Conservation (phyloP, 2,329 filamentous ascomycete species). For the Aspergillus amoenus region DNA sequence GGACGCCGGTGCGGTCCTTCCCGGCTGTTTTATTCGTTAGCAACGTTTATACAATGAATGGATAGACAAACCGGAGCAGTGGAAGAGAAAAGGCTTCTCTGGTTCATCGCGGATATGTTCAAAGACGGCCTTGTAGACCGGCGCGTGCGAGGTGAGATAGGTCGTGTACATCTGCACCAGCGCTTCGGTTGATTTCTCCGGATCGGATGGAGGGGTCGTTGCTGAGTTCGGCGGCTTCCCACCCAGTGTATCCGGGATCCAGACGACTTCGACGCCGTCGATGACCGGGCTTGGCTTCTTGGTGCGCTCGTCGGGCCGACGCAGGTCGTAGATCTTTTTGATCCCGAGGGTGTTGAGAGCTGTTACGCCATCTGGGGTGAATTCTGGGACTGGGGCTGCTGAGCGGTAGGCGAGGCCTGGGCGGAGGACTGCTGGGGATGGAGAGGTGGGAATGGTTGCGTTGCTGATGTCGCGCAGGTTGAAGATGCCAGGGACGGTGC, state of each 20-base stretch:
- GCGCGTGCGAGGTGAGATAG: conserved; percentile 64
- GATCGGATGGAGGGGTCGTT: conserved; percentile 24
- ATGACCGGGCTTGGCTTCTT: conserved; percentile 51
- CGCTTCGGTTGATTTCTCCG: conserved; percentile 59
- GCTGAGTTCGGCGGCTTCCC: conserved; percentile 8
- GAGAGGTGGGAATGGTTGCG: conserved; percentile 31
- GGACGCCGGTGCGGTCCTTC: conserved; percentile 75
- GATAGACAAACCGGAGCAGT: conserved; percentile 51
- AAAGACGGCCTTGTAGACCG: conserved; percentile 60
- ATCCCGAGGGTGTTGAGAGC: conserved; percentile 59
- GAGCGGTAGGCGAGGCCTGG: conserved; percentile 68
- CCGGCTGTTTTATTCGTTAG: conserved; percentile 52
- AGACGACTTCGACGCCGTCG: conserved; percentile 55
- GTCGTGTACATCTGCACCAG: conserved; percentile 68
- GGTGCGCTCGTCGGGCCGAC: conserved; percentile 52
- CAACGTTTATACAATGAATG: too few relatives aligned
- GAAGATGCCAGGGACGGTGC: conserved; percentile 25
- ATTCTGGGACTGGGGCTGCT: conserved; percentile 36
- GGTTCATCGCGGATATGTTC: conserved; percentile 53
- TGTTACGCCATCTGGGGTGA: conserved; percentile 55
- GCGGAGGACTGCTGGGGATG: conserved; percentile 50
- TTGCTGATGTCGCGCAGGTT: conserved; percentile 30
- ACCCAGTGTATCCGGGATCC: conserved; percentile 53
- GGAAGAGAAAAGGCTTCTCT: conserved; percentile 59
- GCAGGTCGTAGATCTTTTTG: conserved; percentile 66